phyloP scores from a whole-genome alignment of 2,329 filamentous ascomycete genomes.

The Bimuria novae-zelandiae region DNA sequence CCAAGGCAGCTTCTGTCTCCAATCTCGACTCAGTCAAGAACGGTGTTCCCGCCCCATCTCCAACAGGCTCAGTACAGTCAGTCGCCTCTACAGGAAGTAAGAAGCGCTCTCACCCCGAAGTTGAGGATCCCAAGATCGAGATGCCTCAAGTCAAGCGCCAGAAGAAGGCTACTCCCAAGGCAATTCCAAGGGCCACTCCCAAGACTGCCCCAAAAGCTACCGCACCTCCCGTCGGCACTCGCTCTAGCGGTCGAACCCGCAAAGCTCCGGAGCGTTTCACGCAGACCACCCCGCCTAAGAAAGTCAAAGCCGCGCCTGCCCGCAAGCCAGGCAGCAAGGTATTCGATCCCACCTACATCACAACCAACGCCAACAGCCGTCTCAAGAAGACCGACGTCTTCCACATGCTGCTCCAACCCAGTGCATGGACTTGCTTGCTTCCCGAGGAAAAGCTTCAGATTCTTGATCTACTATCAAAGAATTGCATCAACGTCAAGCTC shows the following conservation, averaged over 20 bases:
- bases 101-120: conserved; percentile 10
- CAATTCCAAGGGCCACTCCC: neutral
- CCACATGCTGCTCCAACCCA: conserved; percentile 37
- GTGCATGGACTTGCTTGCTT: conserved; percentile 37
- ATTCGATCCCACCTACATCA: conserved; percentile 38
- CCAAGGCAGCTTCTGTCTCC: neutral
- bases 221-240: conserved; percentile 13
- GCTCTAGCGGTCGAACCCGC: conserved; percentile 30
- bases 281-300: conserved; percentile 14
- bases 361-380: conserved; percentile 36
- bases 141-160: neutral
- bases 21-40: neutral
- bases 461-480: conserved; percentile 30
- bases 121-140: neutral
- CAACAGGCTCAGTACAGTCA: conserved; percentile 4
- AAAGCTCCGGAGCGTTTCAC: conserved; percentile 34
- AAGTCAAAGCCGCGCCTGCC: conserved; percentile 9
- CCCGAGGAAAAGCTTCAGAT: conserved; percentile 26
- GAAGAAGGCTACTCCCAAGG: neutral
- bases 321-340: conserved; percentile 23
- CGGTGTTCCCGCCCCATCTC: neutral
- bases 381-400: conserved; percentile 41
- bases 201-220: conserved; percentile 3
- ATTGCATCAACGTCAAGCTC: conserved; percentile 19
- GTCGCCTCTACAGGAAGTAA: conserved; percentile 7